Base-by-base conservation (phyloP, 257 asterid species). In the Rubia yunnanensis region DNA sequence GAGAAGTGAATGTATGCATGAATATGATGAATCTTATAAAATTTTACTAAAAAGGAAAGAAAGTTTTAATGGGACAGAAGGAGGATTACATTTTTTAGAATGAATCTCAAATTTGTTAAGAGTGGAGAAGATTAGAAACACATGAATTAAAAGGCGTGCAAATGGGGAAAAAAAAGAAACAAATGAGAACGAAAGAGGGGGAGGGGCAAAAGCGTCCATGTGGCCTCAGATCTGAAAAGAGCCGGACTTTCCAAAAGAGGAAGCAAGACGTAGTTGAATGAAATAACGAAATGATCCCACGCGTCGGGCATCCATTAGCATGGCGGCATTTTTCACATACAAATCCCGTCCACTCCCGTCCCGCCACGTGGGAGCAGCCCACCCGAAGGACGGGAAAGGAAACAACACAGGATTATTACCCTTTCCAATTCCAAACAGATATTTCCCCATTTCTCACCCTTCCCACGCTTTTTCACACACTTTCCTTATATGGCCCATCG, bases 401-500 rank as follows among this genome's bases (percentile, higher is more conserved):
- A 44, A 44, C 52, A 44, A 15, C 52, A 44, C 52, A 44, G 52
- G 52, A 44, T 44, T 14, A 44, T 44, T 14, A 3, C 52, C 52
- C 52, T 44, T 44, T 44, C 57, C 57, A 22, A 18, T 50, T 50
- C 57, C 57, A 50, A 50, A 50, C 27, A 50, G n/a, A 59, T 9
- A 4, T 5, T 30, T 11, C 48, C 46, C n/a, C 48, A 60, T 32
- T 34, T 52, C 22, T 59, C 46, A 2, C 57, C 73, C 15, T 59
- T 64, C 52, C 14, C 52, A 50, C 75, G 64, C 49, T 71, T 65
- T 50, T 60, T 44, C 65, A 64, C 58, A 50, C 60, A 46, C 81
- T 79, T 79, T 66, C 83, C 81, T 75, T 69, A 70, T 72, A 75
- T 79, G 67, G 83, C 34, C 34, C 34, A 41, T 67, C 34, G 41